Evolutionary conservation across 208 protist genomes (phyloP), one percentile per base, ranked within the genome.

Genomic region (Cochliopodium minus): DNA sequence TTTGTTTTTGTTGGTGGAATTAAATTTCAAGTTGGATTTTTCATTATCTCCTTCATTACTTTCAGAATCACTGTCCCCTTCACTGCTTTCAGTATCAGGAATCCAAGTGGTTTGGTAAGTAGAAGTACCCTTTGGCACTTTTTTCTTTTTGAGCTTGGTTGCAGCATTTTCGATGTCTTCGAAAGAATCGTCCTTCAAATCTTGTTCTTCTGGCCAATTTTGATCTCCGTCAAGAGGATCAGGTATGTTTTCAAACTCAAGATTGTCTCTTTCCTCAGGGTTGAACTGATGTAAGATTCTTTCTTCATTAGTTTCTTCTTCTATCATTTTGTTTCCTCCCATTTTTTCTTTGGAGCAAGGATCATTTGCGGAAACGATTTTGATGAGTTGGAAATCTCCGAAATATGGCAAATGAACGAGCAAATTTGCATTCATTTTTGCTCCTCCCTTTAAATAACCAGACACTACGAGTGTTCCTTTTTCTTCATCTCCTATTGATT

Each of bases 91-190:
- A 39, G 56, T 40, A 51, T 78, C 70, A 2, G 60, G 13, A 53
- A 71, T 65, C 72, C 74, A 81, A 25, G 71, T 60, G 11, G 75
- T 73, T 48, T 85, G 72, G 51, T 84, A 82, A 10, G 22, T 2
- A 9, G 66, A 78, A 5, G 69, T 65, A 40, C 77, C 66, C 17
- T 70, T 49, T 33, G 57, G 65, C 6, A 67, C 62, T 20, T 29
- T 66, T 25, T 70, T 71, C 17, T 58, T 51, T 15, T 46, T 36
- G 3, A 22, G 10, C n/a, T 68, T 39, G 13, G 64, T 49, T 23
- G 29, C 45, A 13, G 32, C 15, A 23, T 51, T 43, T 28, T 39
- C 42, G 17, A 36, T 47, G 11, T 26, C 6, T 11, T 48, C 23
- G 9, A 29, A 26, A 36, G 36, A 26, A 25, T 61, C 61, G 13